Conservation (phyloP, 208 protist genomes). For the Crithidia fasciculata region DNA sequence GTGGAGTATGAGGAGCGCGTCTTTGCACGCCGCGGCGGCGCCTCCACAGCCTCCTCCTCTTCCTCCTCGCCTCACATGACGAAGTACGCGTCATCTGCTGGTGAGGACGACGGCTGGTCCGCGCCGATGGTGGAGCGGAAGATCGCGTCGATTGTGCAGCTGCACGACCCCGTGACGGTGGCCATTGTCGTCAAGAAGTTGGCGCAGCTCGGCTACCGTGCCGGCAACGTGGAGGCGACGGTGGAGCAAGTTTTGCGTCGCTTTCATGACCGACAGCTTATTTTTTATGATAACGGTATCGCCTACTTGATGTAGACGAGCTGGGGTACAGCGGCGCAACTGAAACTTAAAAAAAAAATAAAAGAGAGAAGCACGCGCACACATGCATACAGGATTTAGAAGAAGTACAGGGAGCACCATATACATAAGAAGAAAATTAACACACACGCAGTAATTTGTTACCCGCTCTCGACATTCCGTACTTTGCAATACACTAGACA, state of each 20-base stretch:
- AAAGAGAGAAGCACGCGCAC: not conserved
- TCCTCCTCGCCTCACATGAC: slow-evolving; percentile 14
- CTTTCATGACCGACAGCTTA: slow-evolving; percentile 81
- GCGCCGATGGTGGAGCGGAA: slow-evolving; percentile 55
- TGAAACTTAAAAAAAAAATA: not conserved
- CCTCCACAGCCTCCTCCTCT: not conserved
- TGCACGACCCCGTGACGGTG: slow-evolving; percentile 83
- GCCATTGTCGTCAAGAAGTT: slow-evolving; percentile 83
- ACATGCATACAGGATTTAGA: too few species aligned
- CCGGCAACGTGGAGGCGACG: slow-evolving; percentile 24
- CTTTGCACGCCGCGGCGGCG: slow-evolving; percentile 5
- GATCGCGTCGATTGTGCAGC: slow-evolving; percentile 76
- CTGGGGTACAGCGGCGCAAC: not conserved
- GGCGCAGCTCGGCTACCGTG: slow-evolving; percentile 68
- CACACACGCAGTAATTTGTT: too few species aligned
- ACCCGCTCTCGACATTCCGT: too few species aligned
- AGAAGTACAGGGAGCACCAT: too few species aligned
- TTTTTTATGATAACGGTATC: slow-evolving; percentile 86
- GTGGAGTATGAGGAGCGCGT: slow-evolving; percentile 20
- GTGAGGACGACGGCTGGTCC: slow-evolving; percentile 30
- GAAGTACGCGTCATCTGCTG: slow-evolving; percentile 10
- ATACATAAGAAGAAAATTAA: too few species aligned
- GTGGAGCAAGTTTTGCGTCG: slow-evolving; percentile 67
- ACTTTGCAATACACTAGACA: too few species aligned
- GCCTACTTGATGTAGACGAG: slow-evolving; percentile 70